Evolutionary conservation across 495 filamentous ascomycete species (phyloP).

Genomic region (Tuber indicum): DNA sequence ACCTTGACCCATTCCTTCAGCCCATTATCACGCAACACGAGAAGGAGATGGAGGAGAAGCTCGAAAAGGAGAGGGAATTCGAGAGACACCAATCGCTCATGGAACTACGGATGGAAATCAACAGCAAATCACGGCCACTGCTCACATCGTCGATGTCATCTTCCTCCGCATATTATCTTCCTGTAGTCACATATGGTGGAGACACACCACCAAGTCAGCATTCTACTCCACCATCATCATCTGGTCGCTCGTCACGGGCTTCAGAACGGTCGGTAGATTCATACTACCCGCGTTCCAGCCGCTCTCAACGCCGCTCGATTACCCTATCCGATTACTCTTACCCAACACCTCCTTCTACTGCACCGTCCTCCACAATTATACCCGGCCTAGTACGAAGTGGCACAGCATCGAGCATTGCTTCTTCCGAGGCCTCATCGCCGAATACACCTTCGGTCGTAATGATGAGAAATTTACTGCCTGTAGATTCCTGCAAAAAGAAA

Average conservation of each 20-base stretch:
- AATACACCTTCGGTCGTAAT: conserved; percentile 28
- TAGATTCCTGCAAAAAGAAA: conserved; percentile 37
- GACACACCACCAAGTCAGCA: conserved; percentile 32
- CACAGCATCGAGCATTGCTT: conserved; percentile 32
- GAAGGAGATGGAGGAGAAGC: conserved; percentile 45
- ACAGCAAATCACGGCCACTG: conserved; percentile 27
- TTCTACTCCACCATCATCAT: conserved; percentile 22
- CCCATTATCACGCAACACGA: conserved; percentile 57
- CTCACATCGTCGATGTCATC: conserved; percentile 33
- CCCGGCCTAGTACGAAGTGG: conserved; percentile 35
- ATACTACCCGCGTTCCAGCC: conserved; percentile 16
- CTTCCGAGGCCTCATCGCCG: conserved; percentile 37
- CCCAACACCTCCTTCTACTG: conserved; percentile 34
- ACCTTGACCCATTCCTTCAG: conserved; percentile 80
- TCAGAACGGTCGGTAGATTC: conserved; percentile 35
- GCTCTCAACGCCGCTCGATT: conserved; percentile 28
- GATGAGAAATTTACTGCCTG: conserved; percentile 28
- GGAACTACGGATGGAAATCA: conserved; percentile 28
- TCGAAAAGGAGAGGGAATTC: conserved; percentile 42
- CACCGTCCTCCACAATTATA: conserved; percentile 33
- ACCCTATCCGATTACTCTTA: conserved; percentile 33
- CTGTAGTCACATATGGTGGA: conserved; percentile 20
- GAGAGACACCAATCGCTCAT: conserved; percentile 31
- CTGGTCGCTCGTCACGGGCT: conserved; percentile 38
- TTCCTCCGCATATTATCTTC: conserved; percentile 33